Evolutionary conservation across 1,284 basidiomycete species (phyloP).

Genomic region (Bjerkandera adusta): DNA sequence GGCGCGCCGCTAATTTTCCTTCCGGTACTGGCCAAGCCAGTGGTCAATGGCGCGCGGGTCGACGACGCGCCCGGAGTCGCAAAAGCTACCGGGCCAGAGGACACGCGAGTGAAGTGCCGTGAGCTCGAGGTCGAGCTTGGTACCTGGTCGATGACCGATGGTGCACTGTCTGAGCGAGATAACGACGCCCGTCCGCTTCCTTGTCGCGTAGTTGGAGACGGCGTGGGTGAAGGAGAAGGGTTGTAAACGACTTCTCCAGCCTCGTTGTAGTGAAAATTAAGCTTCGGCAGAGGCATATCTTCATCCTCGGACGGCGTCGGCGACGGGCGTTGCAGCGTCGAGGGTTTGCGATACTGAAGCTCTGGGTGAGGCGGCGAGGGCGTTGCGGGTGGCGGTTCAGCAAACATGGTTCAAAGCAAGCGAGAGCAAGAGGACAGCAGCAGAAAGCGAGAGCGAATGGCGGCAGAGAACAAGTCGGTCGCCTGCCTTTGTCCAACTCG

Average conservation of each 20-base stretch:
- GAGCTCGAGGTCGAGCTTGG: constrained; percentile 19
- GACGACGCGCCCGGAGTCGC: constrained; percentile 30
- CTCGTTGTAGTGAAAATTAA: constrained; percentile 8
- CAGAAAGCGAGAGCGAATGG: constrained; percentile 35
- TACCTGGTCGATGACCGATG: constrained; percentile 29
- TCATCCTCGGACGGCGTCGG: constrained; percentile 9
- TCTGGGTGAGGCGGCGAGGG: constrained; percentile 3
- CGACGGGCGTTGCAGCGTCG: not conserved
- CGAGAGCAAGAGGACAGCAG: constrained; percentile 3
- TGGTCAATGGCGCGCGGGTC: constrained; percentile 25
- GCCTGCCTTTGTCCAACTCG: constrained; percentile 9
- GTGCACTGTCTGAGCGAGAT: constrained; percentile 62
- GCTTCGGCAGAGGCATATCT: constrained; percentile 6
- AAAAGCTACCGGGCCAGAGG: constrained; percentile 47
- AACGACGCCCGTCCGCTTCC: constrained; percentile 33
- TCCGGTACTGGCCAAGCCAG: constrained; percentile 32
- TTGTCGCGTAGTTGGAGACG: not conserved
- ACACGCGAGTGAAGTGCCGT: constrained; percentile 58
- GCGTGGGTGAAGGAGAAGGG: constrained; percentile 3
- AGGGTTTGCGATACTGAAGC: not conserved
- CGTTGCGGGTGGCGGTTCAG: not conserved
- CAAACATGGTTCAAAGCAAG: constrained; percentile 1
- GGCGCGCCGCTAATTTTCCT: constrained; percentile 35
- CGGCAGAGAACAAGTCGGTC: not conserved
- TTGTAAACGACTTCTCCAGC: constrained; percentile 5